Conservation (phyloP, 2,329 filamentous ascomycete genomes). For the Cryphonectria carpinicola region DNA sequence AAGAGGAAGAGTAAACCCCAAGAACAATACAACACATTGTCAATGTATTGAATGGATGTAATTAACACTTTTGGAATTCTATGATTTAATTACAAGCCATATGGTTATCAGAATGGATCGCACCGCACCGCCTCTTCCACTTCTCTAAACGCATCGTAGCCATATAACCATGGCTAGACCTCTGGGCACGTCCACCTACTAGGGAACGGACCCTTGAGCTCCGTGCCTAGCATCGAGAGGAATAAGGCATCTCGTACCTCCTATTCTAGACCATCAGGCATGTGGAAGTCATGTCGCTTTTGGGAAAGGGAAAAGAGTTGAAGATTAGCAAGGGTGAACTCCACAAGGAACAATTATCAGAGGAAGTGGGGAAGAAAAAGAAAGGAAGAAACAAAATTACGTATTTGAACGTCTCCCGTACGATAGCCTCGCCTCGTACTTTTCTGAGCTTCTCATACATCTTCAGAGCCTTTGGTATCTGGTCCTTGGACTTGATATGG, state of each 20-base stretch:
- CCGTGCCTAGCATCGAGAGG: constrained; percentile 54
- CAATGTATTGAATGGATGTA: too few species aligned
- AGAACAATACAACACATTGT: too few species aligned
- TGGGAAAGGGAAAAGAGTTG: background rate
- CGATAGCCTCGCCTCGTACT: constrained; percentile 56
- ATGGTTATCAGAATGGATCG: constrained; percentile 24
- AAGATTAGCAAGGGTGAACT: background rate
- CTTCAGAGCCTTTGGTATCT: constrained; percentile 48
- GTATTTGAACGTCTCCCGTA: constrained; percentile 61
- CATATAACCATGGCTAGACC: constrained; percentile 67
- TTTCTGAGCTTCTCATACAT: constrained; percentile 54
- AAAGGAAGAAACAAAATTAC: constrained; percentile 11
- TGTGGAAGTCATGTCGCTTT: constrained; percentile 56
- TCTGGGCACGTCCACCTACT: constrained; percentile 66
- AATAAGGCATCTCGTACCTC: constrained; percentile 61
- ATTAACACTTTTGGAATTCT: background rate
- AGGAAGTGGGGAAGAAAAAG: background rate
- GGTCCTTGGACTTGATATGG: constrained; percentile 49
- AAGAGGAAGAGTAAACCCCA: too few species aligned
- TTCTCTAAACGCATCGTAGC: constrained; percentile 64
- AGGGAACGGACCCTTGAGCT: constrained; percentile 57
- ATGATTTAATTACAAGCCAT: too few species aligned
- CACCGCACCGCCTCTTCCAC: constrained; percentile 43
- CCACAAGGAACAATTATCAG: background rate
- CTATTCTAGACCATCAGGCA: constrained; percentile 60